Evolutionary conservation across 805 yeast species (phyloP), one percentile per base, ranked within the genome.

Genomic region (Myxozyma kluyveri): DNA sequence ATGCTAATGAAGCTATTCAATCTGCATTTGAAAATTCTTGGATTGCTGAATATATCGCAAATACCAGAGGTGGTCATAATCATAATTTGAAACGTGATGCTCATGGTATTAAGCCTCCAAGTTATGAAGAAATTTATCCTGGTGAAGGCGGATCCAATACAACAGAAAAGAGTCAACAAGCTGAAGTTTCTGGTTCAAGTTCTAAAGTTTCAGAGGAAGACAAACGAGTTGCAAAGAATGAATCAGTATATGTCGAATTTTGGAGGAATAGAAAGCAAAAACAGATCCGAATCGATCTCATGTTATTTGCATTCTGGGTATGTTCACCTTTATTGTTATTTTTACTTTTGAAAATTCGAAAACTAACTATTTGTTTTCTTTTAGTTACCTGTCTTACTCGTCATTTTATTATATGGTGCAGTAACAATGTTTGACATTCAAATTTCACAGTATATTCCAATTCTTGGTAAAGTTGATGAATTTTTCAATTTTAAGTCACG

Each of bases 271-370:
- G 52, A 45, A 54, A 54, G 45, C 50, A 56, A 45, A 59, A 57
- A 45, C 54, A 54, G 42, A 49, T 59, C 42, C 47, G 60, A 17
- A 59, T 60, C 39, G 64, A 61, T 37, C 38, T 58, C 47, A 61
- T 61, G 64, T 40, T 61, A 41, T 57, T 61, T 54, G 55, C 62
- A n/a, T 61, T 61, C 42, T 61, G 64, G 64, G 57, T 60, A 38
- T 45, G 61, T 32, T 12, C 40, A 4, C 19, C 49, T 29, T 33
- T 39, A 14, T n/a, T 21, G 32, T 40, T 45, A 42, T 33, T 40
- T 12, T 12, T 29, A 9, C 23, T 42, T 12, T 7, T 26, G 47
- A n/a, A 9, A n/a, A 22, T 4, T n/a, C n/a, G n/a, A n/a, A 19
- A 18, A 19, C 40, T 45, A 33, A 38, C 31, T 12, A 18, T 27